Evolutionary conservation across 208 protist species (phyloP).

Genomic region (Endotrypanum monterogeii): DNA sequence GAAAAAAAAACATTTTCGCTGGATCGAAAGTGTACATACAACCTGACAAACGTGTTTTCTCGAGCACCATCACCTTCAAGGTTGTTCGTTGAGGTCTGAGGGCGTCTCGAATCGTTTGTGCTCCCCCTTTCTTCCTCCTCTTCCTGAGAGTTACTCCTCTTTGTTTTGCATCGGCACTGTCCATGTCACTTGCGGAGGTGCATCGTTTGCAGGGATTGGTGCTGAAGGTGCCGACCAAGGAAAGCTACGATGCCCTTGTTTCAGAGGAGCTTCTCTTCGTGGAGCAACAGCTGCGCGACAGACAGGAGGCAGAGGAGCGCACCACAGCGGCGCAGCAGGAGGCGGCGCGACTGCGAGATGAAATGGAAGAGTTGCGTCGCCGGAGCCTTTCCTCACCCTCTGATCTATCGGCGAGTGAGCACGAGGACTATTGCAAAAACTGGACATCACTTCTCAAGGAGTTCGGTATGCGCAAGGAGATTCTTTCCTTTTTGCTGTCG

Average conservation of each 20-base stretch:
- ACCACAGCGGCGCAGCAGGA: conserved; percentile 10
- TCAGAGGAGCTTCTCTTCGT: conserved; percentile 33
- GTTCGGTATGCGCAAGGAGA: conserved; percentile 48
- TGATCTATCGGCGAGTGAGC: conserved; percentile 11
- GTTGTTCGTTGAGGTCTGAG: too few species aligned
- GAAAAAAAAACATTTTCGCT: too few species aligned
- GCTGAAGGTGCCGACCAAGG: conserved; percentile 18
- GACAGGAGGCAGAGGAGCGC: conserved; percentile 12
- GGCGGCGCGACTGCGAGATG: not conserved
- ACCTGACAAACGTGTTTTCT: too few species aligned
- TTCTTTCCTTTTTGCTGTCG: conserved; percentile 47
- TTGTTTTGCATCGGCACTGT: too few species aligned
- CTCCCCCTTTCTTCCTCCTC: too few species aligned
- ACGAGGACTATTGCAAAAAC: conserved; percentile 25
- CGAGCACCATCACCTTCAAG: too few species aligned
- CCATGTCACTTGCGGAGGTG: conserved; percentile 40
- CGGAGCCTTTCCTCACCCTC: conserved; percentile 17
- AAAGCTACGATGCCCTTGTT: conserved; percentile 34
- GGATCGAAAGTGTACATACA: too few species aligned
- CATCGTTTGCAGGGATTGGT: conserved; percentile 27
- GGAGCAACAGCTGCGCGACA: conserved; percentile 19
- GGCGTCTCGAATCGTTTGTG: too few species aligned
- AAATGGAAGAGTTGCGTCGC: conserved; percentile 21
- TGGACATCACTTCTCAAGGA: conserved; percentile 51
- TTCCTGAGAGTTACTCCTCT: too few species aligned